Evolutionary conservation across 352 stramenopile genomes (phyloP).

Genomic region (Elongisporangium undulatum): DNA sequence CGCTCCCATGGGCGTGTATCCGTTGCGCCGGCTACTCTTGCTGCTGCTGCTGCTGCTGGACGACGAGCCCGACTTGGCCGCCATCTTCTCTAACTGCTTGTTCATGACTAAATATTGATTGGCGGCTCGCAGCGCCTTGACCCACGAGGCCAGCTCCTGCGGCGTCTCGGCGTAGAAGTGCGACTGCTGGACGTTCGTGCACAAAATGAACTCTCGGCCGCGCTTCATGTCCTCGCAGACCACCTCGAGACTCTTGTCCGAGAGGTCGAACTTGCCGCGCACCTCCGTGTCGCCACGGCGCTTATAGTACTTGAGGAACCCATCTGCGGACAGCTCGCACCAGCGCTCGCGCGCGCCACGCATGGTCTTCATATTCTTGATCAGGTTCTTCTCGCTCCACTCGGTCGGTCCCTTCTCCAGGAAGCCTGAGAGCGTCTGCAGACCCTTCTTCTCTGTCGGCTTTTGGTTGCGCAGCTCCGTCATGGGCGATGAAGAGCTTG

Average conservation of each 20-base stretch:
- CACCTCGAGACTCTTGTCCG: constrained; percentile 76
- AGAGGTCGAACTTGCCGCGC: constrained; percentile 76
- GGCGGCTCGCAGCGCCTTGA: constrained; percentile 69
- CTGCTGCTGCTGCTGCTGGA: constrained; percentile 10
- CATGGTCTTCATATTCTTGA: constrained; percentile 86
- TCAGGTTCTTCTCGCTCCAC: constrained; percentile 70
- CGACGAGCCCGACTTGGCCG: constrained; percentile 21
- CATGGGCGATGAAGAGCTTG: constrained; percentile 14
- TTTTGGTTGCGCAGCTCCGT: constrained; percentile 21
- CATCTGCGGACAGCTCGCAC: constrained; percentile 73
- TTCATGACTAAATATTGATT: constrained; percentile 58
- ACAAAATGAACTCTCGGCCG: constrained; percentile 76
- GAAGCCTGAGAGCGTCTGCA: constrained; percentile 72
- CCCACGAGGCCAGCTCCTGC: constrained; percentile 73
- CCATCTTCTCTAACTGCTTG: constrained; percentile 25
- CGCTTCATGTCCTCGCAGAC: constrained; percentile 72
- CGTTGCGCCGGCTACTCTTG: constrained; percentile 3
- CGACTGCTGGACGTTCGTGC: constrained; percentile 80
- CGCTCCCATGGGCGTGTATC: constrained; percentile 6
- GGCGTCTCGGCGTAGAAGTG: constrained; percentile 79
- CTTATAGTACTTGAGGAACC: constrained; percentile 85
- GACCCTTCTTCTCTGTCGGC: constrained; percentile 23
- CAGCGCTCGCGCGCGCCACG: constrained; percentile 77
- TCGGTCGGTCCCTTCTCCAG: constrained; percentile 86
- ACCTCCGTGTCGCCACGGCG: constrained; percentile 78